Base-by-base conservation (phyloP, 257 asterid species). In the Plectranthus barbatus region DNA sequence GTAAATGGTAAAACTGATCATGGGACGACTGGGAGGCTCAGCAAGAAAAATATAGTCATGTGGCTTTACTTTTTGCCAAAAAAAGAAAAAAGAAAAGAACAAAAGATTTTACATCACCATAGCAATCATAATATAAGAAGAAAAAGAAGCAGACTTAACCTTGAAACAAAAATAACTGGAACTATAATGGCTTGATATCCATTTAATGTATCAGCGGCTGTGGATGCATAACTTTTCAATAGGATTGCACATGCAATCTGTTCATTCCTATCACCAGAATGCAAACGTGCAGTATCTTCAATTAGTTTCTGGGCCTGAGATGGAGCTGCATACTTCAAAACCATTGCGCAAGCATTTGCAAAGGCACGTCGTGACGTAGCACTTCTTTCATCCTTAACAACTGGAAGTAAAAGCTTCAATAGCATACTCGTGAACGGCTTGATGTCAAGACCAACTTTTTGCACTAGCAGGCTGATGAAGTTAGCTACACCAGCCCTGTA, bases 401-500 rank as follows among this genome's bases (percentile, higher is more conserved):
- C 99, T 45, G 94, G 91, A 80, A 92, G 83, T 60, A 92, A 78
- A 59, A 89, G 94, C 85, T 72, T 86, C 91, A 92, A 79, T 44
- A 92, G 84, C 79, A 75, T 63, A 73, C 72, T 67, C n/a, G 91
- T 81, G 84, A 89, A 92, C 14, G 96, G 85, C 74, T 83, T 92
- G 80, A 89, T 90, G 72, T 74, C 79, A 64, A 33, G 72, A 72
- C 99, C 95, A 77, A 92, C 97, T 74, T 85, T 92, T 69, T 92
- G 91, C 20, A 86, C 91, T 72, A 92, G 77, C 80, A 78, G 65
- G 79, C 82, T 76, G 77, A 83, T 76, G 77, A 92, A 92, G 74
- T 67, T 86, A 58, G 97, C 97, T 52, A 89, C 85, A 69, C 99
- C 99, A 55, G 89, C 97, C 95, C 99, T 92, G 85, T 47, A 69